These are phyloP conservation scores for Ceratorhiza oryzae-sativae DNA, from an alignment of 1,284 basidiomycete species.

Conservation along the genomic window DNA sequence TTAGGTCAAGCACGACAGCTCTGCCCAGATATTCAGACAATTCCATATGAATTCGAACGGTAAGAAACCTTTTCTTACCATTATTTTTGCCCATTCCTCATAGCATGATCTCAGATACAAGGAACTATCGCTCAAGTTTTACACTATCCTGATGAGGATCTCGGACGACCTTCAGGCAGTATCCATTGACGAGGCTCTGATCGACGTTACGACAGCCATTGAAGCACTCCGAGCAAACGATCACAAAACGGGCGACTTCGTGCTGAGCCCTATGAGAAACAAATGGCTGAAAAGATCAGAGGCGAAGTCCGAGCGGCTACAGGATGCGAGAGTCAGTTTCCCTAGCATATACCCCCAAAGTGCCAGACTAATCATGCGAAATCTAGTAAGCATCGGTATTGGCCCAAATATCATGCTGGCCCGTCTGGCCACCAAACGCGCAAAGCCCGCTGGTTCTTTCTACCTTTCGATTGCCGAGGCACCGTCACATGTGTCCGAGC, in stretches of 20 bases:
- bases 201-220: conserved; percentile 79
- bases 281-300: conserved; percentile 83
- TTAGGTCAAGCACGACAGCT: conserved; percentile 84
- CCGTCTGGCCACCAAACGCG: conserved; percentile 86
- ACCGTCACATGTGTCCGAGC: conserved; percentile 66
- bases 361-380: too few relatives aligned
- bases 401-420: conserved; percentile 91
- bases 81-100: neutral
- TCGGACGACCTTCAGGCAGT: conserved; percentile 95
- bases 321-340: conserved; percentile 76
- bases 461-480: conserved; percentile 70
- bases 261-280: conserved; percentile 60
- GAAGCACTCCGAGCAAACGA: conserved; percentile 45
- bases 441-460: conserved; percentile 88
- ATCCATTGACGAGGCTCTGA: conserved; percentile 93
- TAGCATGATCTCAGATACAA: conserved; percentile 70
- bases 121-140: conserved; percentile 82
- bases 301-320: conserved; percentile 77
- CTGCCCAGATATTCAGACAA: conserved; percentile 76
- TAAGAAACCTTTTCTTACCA: conserved; percentile 48
- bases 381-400: conserved; percentile 86
- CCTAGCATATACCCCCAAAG: neutral
- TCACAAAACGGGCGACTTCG: conserved; percentile 12
- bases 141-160: conserved; percentile 87
- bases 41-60: conserved; percentile 90